A percentile compares a stretch with the other conserved stretches of the same genome.
Conservation (phyloP, 352 stramenopile species). For the Phytophthora tubulina region DNA sequence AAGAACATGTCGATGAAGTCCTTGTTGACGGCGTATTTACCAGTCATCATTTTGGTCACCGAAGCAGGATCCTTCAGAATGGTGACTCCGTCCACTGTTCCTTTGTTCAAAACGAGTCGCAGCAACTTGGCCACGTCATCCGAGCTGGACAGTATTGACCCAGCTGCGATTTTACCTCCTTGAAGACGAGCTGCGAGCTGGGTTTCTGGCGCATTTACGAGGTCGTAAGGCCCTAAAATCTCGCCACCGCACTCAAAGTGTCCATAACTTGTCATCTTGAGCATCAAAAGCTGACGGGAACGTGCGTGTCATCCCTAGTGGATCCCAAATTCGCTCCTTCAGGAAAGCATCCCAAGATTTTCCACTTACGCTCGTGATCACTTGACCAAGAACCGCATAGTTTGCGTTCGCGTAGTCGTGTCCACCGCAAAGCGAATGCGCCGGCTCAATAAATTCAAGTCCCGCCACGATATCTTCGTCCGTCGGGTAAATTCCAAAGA, state of each 20-base stretch:
- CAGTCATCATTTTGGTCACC: slow-evolving; percentile 68
- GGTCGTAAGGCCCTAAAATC: slow-evolving; percentile 54
- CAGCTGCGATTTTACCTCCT: slow-evolving; percentile 50
- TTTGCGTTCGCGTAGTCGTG: slow-evolving; percentile 75
- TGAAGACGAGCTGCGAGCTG: slow-evolving; percentile 36
- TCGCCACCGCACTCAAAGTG: slow-evolving; percentile 63
- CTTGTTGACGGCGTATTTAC: slow-evolving; percentile 51
- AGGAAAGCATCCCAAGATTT: slow-evolving; percentile 65
- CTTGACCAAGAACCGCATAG: slow-evolving; percentile 67
- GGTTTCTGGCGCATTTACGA: slow-evolving; percentile 45
- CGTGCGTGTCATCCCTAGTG: slow-evolving; percentile 68
- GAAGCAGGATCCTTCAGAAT: slow-evolving; percentile 55
- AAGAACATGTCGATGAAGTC: slow-evolving; percentile 50
- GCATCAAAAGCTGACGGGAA: slow-evolving; percentile 48
- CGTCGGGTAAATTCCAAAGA: slow-evolving; percentile 50
- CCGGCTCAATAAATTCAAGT: slow-evolving; percentile 49
- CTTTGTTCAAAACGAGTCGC: slow-evolving; percentile 73
- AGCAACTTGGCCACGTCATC: slow-evolving; percentile 67
- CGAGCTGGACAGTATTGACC: slow-evolving; percentile 59
- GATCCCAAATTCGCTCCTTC: slow-evolving; percentile 56
- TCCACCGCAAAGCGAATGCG: slow-evolving; percentile 53
- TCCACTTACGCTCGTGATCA: slow-evolving; percentile 62
- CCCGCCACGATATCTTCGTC: slow-evolving; percentile 50
- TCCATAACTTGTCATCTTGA: slow-evolving; percentile 41
- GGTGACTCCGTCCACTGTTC: slow-evolving; percentile 54